Evolutionary conservation across 2,329 filamentous ascomycete genomes (phyloP).

Genomic region (Pezicula neosporulosa): DNA sequence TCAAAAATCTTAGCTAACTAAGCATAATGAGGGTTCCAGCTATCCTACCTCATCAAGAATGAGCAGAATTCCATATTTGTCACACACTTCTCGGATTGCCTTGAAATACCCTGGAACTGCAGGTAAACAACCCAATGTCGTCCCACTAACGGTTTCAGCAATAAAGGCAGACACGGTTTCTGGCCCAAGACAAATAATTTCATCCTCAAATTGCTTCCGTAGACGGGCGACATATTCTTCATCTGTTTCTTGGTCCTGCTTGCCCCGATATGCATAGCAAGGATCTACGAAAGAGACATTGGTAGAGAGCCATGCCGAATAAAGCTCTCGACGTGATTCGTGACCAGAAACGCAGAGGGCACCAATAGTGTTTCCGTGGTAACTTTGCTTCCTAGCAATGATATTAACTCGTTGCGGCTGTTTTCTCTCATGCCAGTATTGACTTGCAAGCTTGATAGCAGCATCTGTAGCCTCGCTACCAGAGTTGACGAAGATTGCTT

Average conservation of each 20-base stretch:
- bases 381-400: slow-evolving; percentile 59
- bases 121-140: slow-evolving; percentile 61
- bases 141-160: neutral
- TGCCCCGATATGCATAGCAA: no score
- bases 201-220: no score
- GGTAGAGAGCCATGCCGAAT: no score
- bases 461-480: slow-evolving; percentile 66
- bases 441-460: slow-evolving; percentile 59
- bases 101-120: slow-evolving; percentile 62
- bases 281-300: no score
- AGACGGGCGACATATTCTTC: no score
- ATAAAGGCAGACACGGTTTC: slow-evolving; percentile 60
- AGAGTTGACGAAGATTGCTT: slow-evolving; percentile 45
- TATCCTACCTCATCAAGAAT: slow-evolving; percentile 68
- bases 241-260: no score
- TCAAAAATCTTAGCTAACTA: no score
- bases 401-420: slow-evolving; percentile 35
- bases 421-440: slow-evolving; percentile 39
- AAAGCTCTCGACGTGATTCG: slow-evolving; percentile 52
- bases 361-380: slow-evolving; percentile 64
- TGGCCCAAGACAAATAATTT: no score
- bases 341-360: slow-evolving; percentile 51
- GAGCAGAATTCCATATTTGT: slow-evolving; percentile 64
- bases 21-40: no score
- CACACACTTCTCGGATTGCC: slow-evolving; percentile 62